Conservation (phyloP, 805 yeast genomes). For the Spathaspora gorwiae region DNA sequence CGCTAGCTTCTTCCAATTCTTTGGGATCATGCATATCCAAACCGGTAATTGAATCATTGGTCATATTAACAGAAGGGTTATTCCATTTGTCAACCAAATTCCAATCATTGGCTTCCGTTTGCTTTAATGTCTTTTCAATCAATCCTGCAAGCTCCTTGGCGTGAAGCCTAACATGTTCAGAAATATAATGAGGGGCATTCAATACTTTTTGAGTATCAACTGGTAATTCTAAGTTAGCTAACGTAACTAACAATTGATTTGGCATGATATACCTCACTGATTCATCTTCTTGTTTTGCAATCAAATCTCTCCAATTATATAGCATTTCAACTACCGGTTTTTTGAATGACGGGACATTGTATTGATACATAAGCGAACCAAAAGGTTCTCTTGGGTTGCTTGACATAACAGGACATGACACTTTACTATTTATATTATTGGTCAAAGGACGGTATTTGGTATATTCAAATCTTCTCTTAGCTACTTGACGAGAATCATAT, state of each 20-base stretch:
- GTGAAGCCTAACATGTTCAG: slow-evolving; percentile 55
- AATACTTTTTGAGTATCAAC: slow-evolving; percentile 53
- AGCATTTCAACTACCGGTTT: slow-evolving; percentile 55
- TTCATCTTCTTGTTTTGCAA: slow-evolving; percentile 78
- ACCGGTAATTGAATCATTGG: slow-evolving; percentile 13
- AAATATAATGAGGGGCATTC: slow-evolving; percentile 40
- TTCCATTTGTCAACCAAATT: slow-evolving; percentile 28
- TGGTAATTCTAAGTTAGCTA: slow-evolving; percentile 54
- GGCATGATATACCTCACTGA: slow-evolving; percentile 81
- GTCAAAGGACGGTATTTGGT: slow-evolving; percentile 54
- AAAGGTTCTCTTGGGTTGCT: slow-evolving; percentile 60
- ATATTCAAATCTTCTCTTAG: slow-evolving; percentile 77
- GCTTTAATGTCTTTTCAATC: slow-evolving; percentile 39
- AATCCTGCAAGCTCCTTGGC: slow-evolving; percentile 57
- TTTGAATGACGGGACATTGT: slow-evolving; percentile 53
- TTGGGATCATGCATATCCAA: slow-evolving; percentile 7
- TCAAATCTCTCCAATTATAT: slow-evolving; percentile 76
- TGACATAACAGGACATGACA: slow-evolving; percentile 45
- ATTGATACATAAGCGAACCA: slow-evolving; percentile 56
- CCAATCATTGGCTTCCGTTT: slow-evolving; percentile 34
- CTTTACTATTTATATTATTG: slow-evolving; percentile 19
- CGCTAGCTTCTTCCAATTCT: slow-evolving; percentile 2
- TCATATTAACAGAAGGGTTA: slow-evolving; percentile 6
- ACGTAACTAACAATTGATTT: slow-evolving; percentile 63
- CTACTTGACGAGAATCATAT: slow-evolving; percentile 71